Base-by-base conservation (phyloP, 139 green algal species). In the Micractinium sp. region DNA sequence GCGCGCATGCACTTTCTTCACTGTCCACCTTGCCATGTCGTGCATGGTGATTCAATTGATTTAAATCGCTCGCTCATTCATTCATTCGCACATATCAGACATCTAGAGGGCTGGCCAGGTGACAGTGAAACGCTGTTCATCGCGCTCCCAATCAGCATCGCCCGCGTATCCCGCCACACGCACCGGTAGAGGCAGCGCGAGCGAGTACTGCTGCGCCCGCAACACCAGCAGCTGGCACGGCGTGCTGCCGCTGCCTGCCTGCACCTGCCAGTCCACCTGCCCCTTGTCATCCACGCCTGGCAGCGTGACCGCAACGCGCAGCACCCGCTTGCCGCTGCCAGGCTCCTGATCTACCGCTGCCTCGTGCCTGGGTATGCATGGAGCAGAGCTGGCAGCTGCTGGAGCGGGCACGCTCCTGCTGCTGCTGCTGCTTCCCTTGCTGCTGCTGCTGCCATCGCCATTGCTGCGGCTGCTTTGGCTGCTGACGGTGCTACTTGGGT, bases 111-210 rank as follows among this genome's bases (percentile, higher is more conserved):
- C 66, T 31, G 53, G 60, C 69, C 63, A 91, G 33, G 81, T 90
- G 66, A 84, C 71, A 7, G 82, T 90, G 27, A 89, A 66, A 3
- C 27, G 36, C n/a, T 91, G 73, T 89, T 75, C 93, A 92, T 61
- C 90, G 83, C 15, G 91, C 89, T 36, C 93, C 93, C 69, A 95
- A 82, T 63, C 90, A 74, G 71, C 35, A 3, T 23, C 80, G 80
- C 19, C 87, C 81, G 31, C 71, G 31, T 25, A 20, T 13, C 15
- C 39, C 27, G 12, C 27, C 87, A 93, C 63, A 33, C 76, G 39
- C 39, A 91, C 53, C 77, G 56, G 85, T 31, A 88, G 47, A 29
- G 63, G 61, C n/a, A 89, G 89, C 1, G 69, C 75, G 38, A 90
- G 76, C 81, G 33, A 4, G 74, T 86, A 85, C 53, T 77, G 77